Conservation (phyloP, 768 basidiomycete genomes). For the Cantharellus cinnabarinus region DNA sequence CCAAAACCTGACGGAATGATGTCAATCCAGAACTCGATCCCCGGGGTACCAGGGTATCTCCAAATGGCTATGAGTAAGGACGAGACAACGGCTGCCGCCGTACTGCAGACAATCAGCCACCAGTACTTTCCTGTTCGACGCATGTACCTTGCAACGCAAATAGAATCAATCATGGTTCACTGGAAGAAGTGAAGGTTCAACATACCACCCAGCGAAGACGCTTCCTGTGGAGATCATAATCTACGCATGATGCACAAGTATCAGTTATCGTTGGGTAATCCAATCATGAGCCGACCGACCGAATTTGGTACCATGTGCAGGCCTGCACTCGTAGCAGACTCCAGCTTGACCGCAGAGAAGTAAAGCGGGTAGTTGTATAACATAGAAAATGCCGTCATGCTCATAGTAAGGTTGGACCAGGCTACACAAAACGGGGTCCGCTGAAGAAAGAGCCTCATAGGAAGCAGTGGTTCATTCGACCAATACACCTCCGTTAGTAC, state of each 20-base stretch:
- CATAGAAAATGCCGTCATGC: conserved; percentile 66
- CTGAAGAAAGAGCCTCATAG: conserved; percentile 52
- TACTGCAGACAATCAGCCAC: conserved; percentile 33
- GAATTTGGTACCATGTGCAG: conserved; percentile 82
- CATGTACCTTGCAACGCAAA: conserved; percentile 42
- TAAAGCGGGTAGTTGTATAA: conserved; percentile 16
- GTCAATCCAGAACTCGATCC: conserved; percentile 54
- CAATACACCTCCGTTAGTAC: conserved; percentile 58
- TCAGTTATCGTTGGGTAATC: conserved; percentile 6
- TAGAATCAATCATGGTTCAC: conserved; percentile 1
- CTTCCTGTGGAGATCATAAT: conserved; percentile 69
- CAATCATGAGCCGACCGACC: conserved; percentile 23
- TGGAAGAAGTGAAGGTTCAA: conserved; percentile 5
- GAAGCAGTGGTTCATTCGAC: conserved; percentile 79
- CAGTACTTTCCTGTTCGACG: conserved; percentile 73
- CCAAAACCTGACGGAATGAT: conserved; percentile 68
- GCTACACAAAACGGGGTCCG: conserved; percentile 70
- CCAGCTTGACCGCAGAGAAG: conserved; percentile 1
- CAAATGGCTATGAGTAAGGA: conserved; percentile 40
- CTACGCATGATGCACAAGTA: conserved; percentile 18
- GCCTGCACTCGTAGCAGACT: conserved; percentile 22
- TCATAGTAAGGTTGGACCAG: conserved; percentile 55
- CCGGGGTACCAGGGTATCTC: conserved; percentile 33
- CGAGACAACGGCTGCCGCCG: conserved; percentile 38
- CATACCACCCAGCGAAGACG: conserved; percentile 69